phyloP scores from a whole-genome alignment of 148 eudicot genomes.

The Chenopodium berlandieri region DNA sequence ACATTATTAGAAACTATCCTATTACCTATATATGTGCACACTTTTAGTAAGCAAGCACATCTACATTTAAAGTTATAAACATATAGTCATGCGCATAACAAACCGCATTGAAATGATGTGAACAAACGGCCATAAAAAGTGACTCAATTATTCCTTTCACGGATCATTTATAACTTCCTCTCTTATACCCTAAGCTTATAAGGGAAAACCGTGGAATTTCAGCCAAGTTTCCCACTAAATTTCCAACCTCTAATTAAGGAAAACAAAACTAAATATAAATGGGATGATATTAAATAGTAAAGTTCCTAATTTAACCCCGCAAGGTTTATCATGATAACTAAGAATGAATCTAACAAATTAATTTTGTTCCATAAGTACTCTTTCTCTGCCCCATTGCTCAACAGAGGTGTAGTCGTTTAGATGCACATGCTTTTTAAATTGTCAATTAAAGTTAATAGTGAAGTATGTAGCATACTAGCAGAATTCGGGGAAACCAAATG shows the following conservation, averaged over 20 bases:
- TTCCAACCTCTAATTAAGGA: not conserved
- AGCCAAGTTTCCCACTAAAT: slow-evolving; percentile 19
- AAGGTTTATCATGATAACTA: not conserved
- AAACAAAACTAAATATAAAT: not conserved
- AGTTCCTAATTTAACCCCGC: not conserved
- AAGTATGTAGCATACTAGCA: too few relatives aligned
- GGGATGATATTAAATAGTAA: not conserved
- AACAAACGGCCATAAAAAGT: slow-evolving; percentile 28
- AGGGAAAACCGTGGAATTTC: not conserved
- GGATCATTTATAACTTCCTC: slow-evolving; percentile 11
- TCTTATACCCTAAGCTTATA: slow-evolving; percentile 27
- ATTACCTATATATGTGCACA: not conserved
- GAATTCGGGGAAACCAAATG: too few relatives aligned
- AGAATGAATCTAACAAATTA: not conserved
- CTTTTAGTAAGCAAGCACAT: not conserved
- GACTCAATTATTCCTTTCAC: slow-evolving; percentile 7
- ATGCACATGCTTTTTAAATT: too few relatives aligned
- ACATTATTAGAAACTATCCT: not conserved
- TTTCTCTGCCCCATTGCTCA: too few relatives aligned
- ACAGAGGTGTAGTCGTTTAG: too few relatives aligned
- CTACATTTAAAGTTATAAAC: too few relatives aligned
- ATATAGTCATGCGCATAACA: slow-evolving; percentile 9
- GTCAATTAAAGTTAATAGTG: too few relatives aligned
- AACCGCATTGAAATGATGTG: slow-evolving; percentile 30
- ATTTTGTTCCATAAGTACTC: not conserved